Evolutionary conservation across 225 moss, liverwort and hornwort genomes (phyloP).

Genomic region (Polytrichum commune): DNA sequence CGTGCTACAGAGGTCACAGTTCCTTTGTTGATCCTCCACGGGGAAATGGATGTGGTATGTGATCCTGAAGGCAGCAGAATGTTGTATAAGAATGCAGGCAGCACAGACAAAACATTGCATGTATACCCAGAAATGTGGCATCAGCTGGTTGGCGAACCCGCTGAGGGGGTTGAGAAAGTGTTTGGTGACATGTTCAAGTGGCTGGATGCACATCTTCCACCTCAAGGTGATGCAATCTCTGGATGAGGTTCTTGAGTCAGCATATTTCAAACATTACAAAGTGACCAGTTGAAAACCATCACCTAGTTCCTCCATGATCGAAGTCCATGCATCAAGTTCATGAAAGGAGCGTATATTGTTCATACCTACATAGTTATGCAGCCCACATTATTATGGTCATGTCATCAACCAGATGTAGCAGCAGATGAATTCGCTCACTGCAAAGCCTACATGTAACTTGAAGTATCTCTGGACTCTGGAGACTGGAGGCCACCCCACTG

Average conservation of each 20-base stretch:
- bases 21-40: constrained; percentile 71
- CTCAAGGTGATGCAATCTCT: background rate
- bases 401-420: too few species aligned
- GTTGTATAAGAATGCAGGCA: constrained; percentile 54
- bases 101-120: constrained; percentile 71
- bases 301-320: too few species aligned
- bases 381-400: too few species aligned
- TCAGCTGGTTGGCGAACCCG: constrained; percentile 80
- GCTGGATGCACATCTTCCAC: constrained; percentile 46
- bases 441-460: too few species aligned
- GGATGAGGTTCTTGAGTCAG: background rate
- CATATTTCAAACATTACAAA: too few species aligned
- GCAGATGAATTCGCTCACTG: too few species aligned
- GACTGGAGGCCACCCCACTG: too few species aligned
- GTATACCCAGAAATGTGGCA: constrained; percentile 86
- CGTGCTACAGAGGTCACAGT: constrained; percentile 49
- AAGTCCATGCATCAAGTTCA: too few species aligned
- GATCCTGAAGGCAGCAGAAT: constrained; percentile 69
- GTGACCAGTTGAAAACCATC: too few species aligned
- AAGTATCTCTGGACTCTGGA: too few species aligned
- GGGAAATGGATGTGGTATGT: constrained; percentile 61
- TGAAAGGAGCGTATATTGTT: too few species aligned
- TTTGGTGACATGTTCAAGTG: constrained; percentile 57
- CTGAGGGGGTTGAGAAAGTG: constrained; percentile 67
- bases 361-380: too few species aligned